Percentiles rank a stretch among this genome's conserved stretches.
phyloP scores from a whole-genome alignment of 257 asterid species.

The Prunella vulgaris region DNA sequence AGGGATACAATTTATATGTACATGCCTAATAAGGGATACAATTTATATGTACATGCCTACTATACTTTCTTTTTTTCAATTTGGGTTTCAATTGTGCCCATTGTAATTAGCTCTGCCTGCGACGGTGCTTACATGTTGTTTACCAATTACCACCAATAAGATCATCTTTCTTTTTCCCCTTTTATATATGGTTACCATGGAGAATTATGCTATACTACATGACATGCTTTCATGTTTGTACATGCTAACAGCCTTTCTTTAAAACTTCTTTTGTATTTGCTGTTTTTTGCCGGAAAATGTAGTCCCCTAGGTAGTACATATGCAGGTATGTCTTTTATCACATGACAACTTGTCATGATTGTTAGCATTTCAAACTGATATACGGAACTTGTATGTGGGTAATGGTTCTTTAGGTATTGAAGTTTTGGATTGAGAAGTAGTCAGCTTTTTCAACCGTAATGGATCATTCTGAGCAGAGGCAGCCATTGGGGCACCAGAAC shows the following conservation, averaged over 20 bases:
- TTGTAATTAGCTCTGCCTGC: background rate
- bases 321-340: background rate
- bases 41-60: too few species aligned
- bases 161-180: background rate
- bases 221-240: background rate
- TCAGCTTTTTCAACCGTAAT: constrained; percentile 15
- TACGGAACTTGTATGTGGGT: background rate
- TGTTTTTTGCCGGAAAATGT: background rate
- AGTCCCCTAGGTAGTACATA: background rate
- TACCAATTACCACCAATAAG: background rate
- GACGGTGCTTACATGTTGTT: background rate
- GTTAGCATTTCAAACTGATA: background rate
- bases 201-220: background rate
- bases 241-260: background rate
- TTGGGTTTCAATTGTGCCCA: too few species aligned
- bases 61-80: too few species aligned
- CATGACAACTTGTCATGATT: background rate
- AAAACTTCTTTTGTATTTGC: background rate
- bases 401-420: constrained; percentile 1
- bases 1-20: too few species aligned
- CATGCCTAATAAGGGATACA: too few species aligned
- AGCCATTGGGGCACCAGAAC: constrained; percentile 29
- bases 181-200: background rate
- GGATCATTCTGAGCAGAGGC: constrained; percentile 47
- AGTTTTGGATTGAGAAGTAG: constrained; percentile 18